Evolutionary conservation across 148 eudicot genomes (phyloP).

Genomic region (Heliamphora exappendiculata): DNA sequence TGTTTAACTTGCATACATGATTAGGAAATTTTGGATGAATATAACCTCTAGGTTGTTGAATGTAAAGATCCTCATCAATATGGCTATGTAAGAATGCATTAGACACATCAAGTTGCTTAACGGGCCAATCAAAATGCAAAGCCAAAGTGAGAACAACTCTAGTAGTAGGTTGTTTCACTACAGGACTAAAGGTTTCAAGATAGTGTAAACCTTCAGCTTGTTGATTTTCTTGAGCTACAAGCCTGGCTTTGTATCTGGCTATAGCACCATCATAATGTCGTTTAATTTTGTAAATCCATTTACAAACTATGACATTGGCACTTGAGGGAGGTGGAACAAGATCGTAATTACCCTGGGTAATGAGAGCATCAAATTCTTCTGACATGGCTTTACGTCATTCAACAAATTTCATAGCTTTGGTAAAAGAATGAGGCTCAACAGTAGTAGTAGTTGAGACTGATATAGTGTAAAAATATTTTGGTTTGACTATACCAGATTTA

Average conservation of each 20-base stretch:
- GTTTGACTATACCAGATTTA: not conserved
- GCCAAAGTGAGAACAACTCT: not conserved
- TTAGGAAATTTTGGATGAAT: not conserved
- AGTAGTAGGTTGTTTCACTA: not conserved
- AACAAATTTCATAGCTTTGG: not conserved
- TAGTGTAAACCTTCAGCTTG: not conserved
- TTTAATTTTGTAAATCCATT: not conserved
- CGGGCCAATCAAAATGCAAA: not conserved
- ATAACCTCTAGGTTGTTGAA: not conserved
- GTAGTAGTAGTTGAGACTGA: not conserved
- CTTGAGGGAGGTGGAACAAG: not conserved
- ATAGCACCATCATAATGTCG: not conserved
- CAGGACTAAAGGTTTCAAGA: not conserved
- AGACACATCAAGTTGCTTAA: no score
- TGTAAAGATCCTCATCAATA: not conserved
- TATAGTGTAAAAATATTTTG: not conserved
- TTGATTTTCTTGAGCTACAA: not conserved
- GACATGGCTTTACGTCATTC: not conserved
- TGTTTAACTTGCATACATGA: no score
- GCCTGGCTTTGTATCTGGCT: not conserved
- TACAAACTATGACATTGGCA: not conserved
- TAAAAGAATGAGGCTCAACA: not conserved
- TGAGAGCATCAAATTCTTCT: not conserved
- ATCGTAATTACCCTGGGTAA: not conserved
- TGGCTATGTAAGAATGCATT: no score